Conservation (phyloP, 2,329 filamentous ascomycete genomes). For the Claviceps sorghi region DNA sequence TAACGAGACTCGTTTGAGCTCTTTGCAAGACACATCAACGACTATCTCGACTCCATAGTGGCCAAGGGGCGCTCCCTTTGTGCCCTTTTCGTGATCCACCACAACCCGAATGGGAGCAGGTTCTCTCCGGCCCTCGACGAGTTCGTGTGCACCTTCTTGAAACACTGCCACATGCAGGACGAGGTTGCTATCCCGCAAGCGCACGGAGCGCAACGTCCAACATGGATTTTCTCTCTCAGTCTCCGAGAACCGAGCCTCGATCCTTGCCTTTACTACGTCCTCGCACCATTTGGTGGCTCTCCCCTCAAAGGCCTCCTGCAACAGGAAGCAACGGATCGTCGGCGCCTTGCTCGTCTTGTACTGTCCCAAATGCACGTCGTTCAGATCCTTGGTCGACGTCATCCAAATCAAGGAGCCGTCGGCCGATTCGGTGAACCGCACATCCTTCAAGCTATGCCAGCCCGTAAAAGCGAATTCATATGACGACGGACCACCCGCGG, state of each 20-base stretch:
- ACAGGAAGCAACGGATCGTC: slow-evolving; percentile 53
- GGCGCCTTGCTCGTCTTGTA: slow-evolving; percentile 28
- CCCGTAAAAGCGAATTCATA: slow-evolving; percentile 65
- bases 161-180: slow-evolving; percentile 54
- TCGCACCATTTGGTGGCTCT: slow-evolving; percentile 66
- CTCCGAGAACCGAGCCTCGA: slow-evolving; percentile 75
- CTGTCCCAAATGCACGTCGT: slow-evolving; percentile 34
- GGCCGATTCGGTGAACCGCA: slow-evolving; percentile 58
- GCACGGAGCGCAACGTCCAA: slow-evolving; percentile 65
- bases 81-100: slow-evolving; percentile 54
- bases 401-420: slow-evolving; percentile 54
- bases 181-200: slow-evolving; percentile 45
- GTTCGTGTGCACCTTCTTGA: slow-evolving; percentile 50
- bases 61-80: slow-evolving; percentile 49
- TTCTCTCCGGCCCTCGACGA: slow-evolving; percentile 49
- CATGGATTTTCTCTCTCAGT: slow-evolving; percentile 64
- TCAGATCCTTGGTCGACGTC: slow-evolving; percentile 47
- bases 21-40: slow-evolving; percentile 43
- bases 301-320: slow-evolving; percentile 63
- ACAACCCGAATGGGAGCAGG: slow-evolving; percentile 57
- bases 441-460: slow-evolving; percentile 52
- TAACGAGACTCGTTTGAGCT: slow-evolving; percentile 34
- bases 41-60: slow-evolving; percentile 60
- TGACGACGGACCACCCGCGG: slow-evolving; percentile 42
- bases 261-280: slow-evolving; percentile 71